Evolutionary conservation across 371 early-diverging fungal genomes (phyloP).

Genomic region (Quaeritorhiza haematococci): DNA sequence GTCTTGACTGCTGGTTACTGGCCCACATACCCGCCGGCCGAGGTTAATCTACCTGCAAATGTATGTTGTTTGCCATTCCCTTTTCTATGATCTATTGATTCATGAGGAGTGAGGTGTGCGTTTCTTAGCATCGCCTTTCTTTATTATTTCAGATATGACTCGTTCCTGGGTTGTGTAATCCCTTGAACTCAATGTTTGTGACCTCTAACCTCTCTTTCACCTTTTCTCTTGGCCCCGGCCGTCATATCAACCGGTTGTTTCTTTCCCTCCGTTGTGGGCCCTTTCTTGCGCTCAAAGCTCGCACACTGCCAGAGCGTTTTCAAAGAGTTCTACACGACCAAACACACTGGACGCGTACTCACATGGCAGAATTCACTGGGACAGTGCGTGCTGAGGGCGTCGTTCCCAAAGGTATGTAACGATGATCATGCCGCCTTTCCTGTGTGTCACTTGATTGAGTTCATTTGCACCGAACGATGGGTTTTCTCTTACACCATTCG

Average conservation of each 20-base stretch:
- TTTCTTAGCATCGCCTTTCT: no score
- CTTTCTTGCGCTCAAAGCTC: no score
- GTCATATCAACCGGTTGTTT: no score
- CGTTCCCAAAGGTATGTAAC: constrained; percentile 42
- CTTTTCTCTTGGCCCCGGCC: no score
- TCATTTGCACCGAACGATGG: background rate
- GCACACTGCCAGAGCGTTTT: constrained; percentile 58
- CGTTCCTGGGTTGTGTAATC: no score
- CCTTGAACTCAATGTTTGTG: background rate
- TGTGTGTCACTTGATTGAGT: constrained; percentile 17
- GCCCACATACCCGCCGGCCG: constrained; percentile 78
- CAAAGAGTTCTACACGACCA: constrained; percentile 65
- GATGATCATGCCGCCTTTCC: background rate
- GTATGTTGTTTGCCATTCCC: constrained; percentile 36
- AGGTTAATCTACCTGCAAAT: constrained; percentile 60
- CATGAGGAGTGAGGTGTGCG: no score
- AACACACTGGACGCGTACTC: constrained; percentile 73
- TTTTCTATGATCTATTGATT: no score
- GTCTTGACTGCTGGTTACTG: constrained; percentile 83
- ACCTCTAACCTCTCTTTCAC: background rate
- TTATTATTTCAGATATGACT: no score
- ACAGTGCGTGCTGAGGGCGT: constrained; percentile 62
- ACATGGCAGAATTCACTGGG: constrained; percentile 83
- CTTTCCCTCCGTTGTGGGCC: no score
- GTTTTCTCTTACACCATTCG: background rate